Base-by-base conservation (phyloP, 345 rosid species). In the Acer yangbiense region DNA sequence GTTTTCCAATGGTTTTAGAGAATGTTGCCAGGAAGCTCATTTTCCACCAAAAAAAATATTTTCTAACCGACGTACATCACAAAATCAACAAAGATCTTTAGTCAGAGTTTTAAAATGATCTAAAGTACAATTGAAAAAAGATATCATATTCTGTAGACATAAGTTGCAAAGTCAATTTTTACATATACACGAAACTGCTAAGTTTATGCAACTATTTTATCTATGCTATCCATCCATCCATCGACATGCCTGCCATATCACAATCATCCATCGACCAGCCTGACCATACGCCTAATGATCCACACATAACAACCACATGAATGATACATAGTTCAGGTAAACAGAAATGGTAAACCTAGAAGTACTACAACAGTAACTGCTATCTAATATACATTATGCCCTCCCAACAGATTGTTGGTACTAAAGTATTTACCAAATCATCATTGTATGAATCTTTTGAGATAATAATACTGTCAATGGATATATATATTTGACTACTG, bases 91-190 rank as follows among this genome's bases (percentile, higher is more conserved):
- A 50, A 50, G 43, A 17, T 60, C 63, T 29, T 8, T 11, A 52
- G 48, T 52, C 23, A 60, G 9, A 20, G 27, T 60, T 60, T 21
- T 1, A 7, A 52, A 17, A 9, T 20, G 3, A 52, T 25, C 13
- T 27, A 52, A 54, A 29, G 25, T 58, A 70, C 6, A 52, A 70
- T 20, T 35, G 65, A 41, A 12, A 57, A 57, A 55, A 57, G n/a
- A 4, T 54, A 57, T 32, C 44, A 68, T 14, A 32, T 29, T 54
- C 29, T 60, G 32, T 1, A 1, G 27, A 58, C 18, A 23, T 48
- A 32, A 50, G 73, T 50, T 23, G 41, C 74, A 52, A 70, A 48
- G 29, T 27, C 10, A 71, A 17, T 70, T 50, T 23, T 25, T 69
- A 69, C 35, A 13, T 27, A 9, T 25, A 27, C 10, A 46, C 6